Evolutionary conservation across 805 yeast genomes (phyloP).

Genomic region (Ogataea minuta): DNA sequence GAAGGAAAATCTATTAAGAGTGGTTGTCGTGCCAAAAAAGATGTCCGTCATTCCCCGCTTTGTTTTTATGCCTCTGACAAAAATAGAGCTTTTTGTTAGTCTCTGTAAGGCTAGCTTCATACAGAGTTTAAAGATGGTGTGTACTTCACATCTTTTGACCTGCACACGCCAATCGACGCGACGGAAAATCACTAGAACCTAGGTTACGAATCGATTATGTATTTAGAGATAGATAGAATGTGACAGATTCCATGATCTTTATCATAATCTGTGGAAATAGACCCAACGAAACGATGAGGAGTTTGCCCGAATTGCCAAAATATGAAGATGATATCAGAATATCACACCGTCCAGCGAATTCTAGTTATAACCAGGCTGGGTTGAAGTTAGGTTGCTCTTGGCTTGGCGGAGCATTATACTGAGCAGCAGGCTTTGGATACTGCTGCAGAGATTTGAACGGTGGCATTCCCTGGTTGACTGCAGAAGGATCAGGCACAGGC

Average conservation of each 20-base stretch:
- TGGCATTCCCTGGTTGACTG: constrained; percentile 9
- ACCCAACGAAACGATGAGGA: too few relatives aligned
- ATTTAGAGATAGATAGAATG: constrained; percentile 1
- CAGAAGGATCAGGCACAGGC: constrained; percentile 32
- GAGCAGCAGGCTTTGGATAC: constrained; percentile 32
- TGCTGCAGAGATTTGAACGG: constrained; percentile 5
- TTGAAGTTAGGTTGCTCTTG: constrained; percentile 22
- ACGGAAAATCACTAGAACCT: constrained; percentile 3
- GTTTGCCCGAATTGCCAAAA: too few relatives aligned
- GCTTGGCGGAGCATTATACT: constrained; percentile 20
- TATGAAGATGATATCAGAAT: too few relatives aligned
- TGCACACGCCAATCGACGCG: constrained; percentile 2
- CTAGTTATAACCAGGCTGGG: constrained; percentile 31
- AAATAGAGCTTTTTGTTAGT: constrained; percentile 8
- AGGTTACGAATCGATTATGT: constrained; percentile 5
- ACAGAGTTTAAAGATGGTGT: not conserved
- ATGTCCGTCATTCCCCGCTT: constrained; percentile 23
- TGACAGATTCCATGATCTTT: too few relatives aligned
- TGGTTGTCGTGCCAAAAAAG: constrained; percentile 33
- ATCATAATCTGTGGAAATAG: too few relatives aligned
- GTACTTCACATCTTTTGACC: not conserved
- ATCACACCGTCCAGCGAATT: too few relatives aligned
- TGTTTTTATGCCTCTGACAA: constrained; percentile 6
- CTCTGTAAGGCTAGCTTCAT: not conserved
- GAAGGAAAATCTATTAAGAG: constrained; percentile 63